Evolutionary conservation across 2,329 filamentous ascomycete genomes (phyloP).

Genomic region (Venturia asperata): DNA sequence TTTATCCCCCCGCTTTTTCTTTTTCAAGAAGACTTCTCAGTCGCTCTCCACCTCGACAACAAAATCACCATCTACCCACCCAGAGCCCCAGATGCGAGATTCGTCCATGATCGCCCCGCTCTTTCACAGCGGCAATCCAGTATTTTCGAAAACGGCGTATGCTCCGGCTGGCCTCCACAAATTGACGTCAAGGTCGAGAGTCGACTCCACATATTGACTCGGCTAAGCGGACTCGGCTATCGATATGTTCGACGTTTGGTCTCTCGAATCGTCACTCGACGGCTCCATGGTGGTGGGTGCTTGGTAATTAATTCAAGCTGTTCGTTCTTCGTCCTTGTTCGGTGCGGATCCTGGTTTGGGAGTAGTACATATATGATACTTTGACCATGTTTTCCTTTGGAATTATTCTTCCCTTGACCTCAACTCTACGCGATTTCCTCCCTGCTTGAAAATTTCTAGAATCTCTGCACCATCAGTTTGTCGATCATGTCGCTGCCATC

Average conservation of each 20-base stretch:
- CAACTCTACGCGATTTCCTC: neutral
- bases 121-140: too few relatives aligned
- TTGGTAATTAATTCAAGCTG: slow-evolving; percentile 2
- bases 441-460: neutral
- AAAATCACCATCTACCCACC: too few relatives aligned
- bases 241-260: neutral
- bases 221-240: neutral
- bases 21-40: too few relatives aligned
- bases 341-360: neutral
- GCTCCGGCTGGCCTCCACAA: neutral
- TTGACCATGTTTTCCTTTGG: neutral
- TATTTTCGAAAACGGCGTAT: too few relatives aligned
- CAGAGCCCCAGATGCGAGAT: too few relatives aligned
- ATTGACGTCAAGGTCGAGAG: neutral
- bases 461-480: neutral
- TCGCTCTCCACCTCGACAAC: too few relatives aligned
- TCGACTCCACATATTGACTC: neutral
- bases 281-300: neutral
- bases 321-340: neutral
- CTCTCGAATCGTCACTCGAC: neutral
- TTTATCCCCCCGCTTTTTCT: too few relatives aligned
- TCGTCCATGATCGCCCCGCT: too few relatives aligned
- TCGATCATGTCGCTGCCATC: slow-evolving; percentile 19
- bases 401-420: neutral
- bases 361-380: neutral